Conservation (phyloP, 2,329 filamentous ascomycete species). For the Xylaria sp. region DNA sequence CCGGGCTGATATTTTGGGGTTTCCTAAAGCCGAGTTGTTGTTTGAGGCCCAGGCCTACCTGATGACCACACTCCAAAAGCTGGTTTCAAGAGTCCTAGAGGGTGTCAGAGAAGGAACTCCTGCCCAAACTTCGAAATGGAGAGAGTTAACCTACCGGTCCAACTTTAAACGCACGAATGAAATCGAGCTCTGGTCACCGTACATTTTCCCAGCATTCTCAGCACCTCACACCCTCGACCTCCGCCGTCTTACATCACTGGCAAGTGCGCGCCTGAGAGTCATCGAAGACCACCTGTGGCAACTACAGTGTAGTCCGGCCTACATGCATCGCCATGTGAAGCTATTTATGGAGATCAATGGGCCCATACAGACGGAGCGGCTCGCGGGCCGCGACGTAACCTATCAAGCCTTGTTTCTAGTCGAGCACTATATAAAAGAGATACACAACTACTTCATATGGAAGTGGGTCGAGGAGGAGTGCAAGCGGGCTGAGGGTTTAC, state of each 20-base stretch:
- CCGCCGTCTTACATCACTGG: neutral
- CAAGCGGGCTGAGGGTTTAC: neutral
- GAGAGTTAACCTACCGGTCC: neutral
- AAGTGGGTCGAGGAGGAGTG: neutral
- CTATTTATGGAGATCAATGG: neutral
- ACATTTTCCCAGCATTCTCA: neutral
- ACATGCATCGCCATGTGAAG: neutral
- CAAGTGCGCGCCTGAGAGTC: neutral
- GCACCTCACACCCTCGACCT: neutral
- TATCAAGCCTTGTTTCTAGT: too few relatives aligned
- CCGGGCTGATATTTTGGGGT: neutral
- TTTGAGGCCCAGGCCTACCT: neutral
- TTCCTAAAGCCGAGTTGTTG: neutral
- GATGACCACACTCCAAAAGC: neutral
- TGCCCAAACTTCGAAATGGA: neutral
- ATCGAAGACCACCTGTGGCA: neutral
- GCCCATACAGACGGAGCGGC: neutral
- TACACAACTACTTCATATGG: neutral
- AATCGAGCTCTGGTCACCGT: neutral
- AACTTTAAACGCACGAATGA: neutral
- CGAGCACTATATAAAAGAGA: neutral
- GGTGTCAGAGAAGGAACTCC: neutral
- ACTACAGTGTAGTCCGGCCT: neutral
- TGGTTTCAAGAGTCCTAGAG: neutral
- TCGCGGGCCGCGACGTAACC: neutral